phyloP scores from a whole-genome alignment of 495 filamentous ascomycete genomes.

The Penicillium nucicola region DNA sequence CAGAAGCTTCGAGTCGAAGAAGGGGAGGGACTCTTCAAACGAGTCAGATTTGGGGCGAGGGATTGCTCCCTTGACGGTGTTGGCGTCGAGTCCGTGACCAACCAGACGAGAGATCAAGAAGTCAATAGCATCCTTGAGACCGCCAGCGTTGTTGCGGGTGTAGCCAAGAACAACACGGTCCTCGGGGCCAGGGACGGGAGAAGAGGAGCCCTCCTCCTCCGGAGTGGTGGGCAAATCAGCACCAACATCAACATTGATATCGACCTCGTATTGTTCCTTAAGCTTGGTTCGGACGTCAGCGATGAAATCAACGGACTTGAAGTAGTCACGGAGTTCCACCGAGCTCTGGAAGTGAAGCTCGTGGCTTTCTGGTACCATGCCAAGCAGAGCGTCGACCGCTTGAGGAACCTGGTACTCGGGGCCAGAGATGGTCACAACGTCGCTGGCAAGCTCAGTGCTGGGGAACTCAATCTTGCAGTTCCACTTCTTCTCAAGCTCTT shows the following conservation, averaged over 20 bases:
- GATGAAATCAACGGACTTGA: slow-evolving; percentile 74
- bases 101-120: slow-evolving; percentile 82
- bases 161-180: slow-evolving; percentile 67
- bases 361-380: slow-evolving; percentile 95
- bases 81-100: slow-evolving; percentile 77
- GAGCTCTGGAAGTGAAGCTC: slow-evolving; percentile 80
- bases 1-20: slow-evolving; percentile 93
- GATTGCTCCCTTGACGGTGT: slow-evolving; percentile 85
- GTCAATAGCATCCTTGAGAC: slow-evolving; percentile 92
- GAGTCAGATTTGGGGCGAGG: slow-evolving; percentile 97
- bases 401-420: slow-evolving; percentile 96
- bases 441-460: slow-evolving; percentile 94
- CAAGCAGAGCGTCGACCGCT: slow-evolving; percentile 91
- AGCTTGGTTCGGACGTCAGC: slow-evolving; percentile 77
- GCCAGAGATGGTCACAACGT: slow-evolving; percentile 90
- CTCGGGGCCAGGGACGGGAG: slow-evolving; percentile 35
- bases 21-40: slow-evolving; percentile 93
- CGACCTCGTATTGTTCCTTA: slow-evolving; percentile 86
- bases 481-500: slow-evolving; percentile 95
- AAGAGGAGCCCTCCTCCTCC: slow-evolving; percentile 33
- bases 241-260: slow-evolving; percentile 63
- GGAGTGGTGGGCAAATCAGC: slow-evolving; percentile 25
- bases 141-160: slow-evolving; percentile 95
- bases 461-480: slow-evolving; percentile 98
- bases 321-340: slow-evolving; percentile 67